Percentiles rank a stretch among this genome's conserved stretches.
These are phyloP conservation scores for Aspergillus kassunensis DNA, from an alignment of 495 filamentous ascomycete genomes.

Conservation along the genomic window DNA sequence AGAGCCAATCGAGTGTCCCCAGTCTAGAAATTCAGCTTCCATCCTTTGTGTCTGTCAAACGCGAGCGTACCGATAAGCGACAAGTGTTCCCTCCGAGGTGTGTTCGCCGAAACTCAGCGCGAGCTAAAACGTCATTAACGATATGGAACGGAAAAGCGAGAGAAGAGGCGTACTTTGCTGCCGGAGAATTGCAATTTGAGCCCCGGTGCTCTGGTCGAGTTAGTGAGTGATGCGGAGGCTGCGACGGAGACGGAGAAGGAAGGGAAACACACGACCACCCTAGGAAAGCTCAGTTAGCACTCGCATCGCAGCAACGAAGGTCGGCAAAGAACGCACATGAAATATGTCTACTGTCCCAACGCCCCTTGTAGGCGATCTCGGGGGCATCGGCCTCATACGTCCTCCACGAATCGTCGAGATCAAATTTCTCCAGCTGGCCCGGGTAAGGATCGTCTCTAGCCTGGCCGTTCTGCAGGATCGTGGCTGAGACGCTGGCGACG, in stretches of 20 bases:
- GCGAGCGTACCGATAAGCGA: slow-evolving; percentile 48
- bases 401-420: slow-evolving; percentile 34
- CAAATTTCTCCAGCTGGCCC: slow-evolving; percentile 24
- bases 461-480: slow-evolving; percentile 64
- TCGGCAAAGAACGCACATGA: slow-evolving; percentile 53
- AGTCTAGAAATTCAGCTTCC: slow-evolving; percentile 34
- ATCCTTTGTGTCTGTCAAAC: not conserved
- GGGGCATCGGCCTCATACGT: slow-evolving; percentile 52
- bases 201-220: slow-evolving; percentile 46
- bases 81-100: slow-evolving; percentile 52
- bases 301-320: not conserved
- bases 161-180: slow-evolving; percentile 37
- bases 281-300: slow-evolving; percentile 11
- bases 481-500: slow-evolving; percentile 28
- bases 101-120: slow-evolving; percentile 60
- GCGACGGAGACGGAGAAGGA: not conserved
- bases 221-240: no score
- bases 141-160: not conserved
- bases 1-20: slow-evolving; percentile 60
- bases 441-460: slow-evolving; percentile 36
- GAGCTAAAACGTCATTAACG: slow-evolving; percentile 20
- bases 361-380: slow-evolving; percentile 66
- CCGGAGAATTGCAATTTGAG: slow-evolving; percentile 64
- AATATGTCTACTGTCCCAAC: slow-evolving; percentile 63
- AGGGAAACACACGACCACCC: slow-evolving; percentile 39